phyloP scores from a whole-genome alignment of 257 asterid species.

The Solanum corneliomulleri region DNA sequence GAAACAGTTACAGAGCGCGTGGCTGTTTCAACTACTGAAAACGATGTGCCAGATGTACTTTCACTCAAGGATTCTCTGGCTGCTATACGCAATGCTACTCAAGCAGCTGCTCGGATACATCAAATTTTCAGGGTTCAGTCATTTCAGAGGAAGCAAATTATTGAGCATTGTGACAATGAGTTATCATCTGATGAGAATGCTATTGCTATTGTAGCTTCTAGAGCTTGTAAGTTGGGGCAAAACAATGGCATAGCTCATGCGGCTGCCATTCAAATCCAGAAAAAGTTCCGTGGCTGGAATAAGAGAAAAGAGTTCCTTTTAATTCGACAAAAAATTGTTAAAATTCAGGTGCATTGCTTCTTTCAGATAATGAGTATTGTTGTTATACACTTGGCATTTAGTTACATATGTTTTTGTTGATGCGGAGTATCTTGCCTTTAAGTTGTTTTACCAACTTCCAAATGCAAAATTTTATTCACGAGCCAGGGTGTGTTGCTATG shows the following conservation, averaged over 20 bases:
- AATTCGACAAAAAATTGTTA: constrained; percentile 72
- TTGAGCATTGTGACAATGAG: constrained; percentile 29
- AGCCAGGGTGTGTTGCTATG: background rate
- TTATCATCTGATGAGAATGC: constrained; percentile 40
- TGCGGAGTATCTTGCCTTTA: background rate
- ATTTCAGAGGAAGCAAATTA: constrained; percentile 67
- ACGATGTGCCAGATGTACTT: constrained; percentile 60
- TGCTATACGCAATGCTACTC: constrained; percentile 90
- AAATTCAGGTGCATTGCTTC: constrained; percentile 66
- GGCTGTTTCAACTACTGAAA: constrained; percentile 57
- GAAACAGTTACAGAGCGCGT: constrained; percentile 62
- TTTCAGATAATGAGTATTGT: background rate
- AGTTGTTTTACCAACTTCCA: background rate
- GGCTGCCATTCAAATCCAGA: constrained; percentile 84
- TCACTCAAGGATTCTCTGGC: constrained; percentile 85
- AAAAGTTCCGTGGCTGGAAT: constrained; percentile 91
- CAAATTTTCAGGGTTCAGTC: constrained; percentile 79
- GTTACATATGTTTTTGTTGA: background rate
- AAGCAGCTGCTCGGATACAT: constrained; percentile 89
- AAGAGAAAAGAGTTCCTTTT: constrained; percentile 67
- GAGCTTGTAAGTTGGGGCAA: constrained; percentile 44
- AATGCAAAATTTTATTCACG: background rate
- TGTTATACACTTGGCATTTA: background rate
- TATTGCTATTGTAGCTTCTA: constrained; percentile 49
- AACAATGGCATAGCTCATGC: constrained; percentile 44